Base-by-base conservation (phyloP, 169 alveolate species). In the Plasmodium berghei region DNA sequence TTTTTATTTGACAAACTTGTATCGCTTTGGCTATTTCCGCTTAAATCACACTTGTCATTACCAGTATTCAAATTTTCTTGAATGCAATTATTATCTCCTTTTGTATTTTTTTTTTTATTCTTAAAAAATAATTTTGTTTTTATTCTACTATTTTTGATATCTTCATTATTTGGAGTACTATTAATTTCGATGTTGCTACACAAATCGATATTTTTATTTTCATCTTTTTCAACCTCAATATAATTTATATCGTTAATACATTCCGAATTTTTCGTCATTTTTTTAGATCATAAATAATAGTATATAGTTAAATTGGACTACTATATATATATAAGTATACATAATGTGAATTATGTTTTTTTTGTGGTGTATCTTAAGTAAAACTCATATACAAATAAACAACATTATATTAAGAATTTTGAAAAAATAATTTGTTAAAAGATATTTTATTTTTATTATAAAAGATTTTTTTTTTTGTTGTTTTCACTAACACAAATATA, bases 231-330 rank as follows among this genome's bases (percentile, higher is more conserved):
- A 22, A 26, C 46, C 24, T 74, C 74, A 46, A 20, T 52, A 22
- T 42, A 22, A 46, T 74, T 64, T 18, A 58, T 18, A 54, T 62
- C 63, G 34, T 62, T 62, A 74, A 61, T 49, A 54, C 66, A 61
- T 59, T 74, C 88, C 6, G 63, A 54, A 63, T 62, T 74, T 61
- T 62, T 64, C 26, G 61, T 74, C 88, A 74, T 74, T 74, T 20
- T 63, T 74, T 74, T 67, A 12, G 1, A 3, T 34, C 42, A 34
- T 34, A 34, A 34, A 34, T 34, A 34, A 34, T 34, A 34, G 4
- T 34, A 34, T 34, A 34, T 34, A 34, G 42, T 8, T 34, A 34
- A 34, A 34, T 16, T 20, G 34, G 3, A 20, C 12, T n/a, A 14
- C 12, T 62, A 62, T 28, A 10, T 62, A 62, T 61, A 24, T 62